Base-by-base conservation (phyloP, 257 asterid genomes). In the Cynanchum wilfordii region DNA sequence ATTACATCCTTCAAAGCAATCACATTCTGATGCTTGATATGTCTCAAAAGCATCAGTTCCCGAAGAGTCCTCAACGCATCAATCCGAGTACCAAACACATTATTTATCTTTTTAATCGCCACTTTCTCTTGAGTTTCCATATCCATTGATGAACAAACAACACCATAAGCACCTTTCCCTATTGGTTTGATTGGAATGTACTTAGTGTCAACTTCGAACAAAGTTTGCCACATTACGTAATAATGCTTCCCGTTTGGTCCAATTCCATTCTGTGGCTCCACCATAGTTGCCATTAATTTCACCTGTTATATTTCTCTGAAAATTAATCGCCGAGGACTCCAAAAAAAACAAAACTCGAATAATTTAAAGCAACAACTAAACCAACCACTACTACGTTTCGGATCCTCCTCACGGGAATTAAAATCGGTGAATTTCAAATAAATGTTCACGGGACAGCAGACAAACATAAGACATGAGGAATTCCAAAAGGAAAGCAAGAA, bases 121-220 rank as follows among this genome's bases (percentile, higher is more conserved):
- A 80, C 87, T 73, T 77, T 83, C 59, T 83, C 85, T 20, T 73
- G 77, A 27, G 85, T 83, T 57, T 83, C 87, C 73, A 77, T 78
- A 66, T 83, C 65, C 10, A 83, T 71, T 15, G 87, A 83, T 15
- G 87, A 83, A 65, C 87, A 83, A 52, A 83, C 87, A 33, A 83
- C 80, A 47, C 87, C 87, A 62, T 80, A 83, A 15, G 87, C 85
- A 22, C 87, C 87, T 72, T 82, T 80, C 3, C 87, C 87, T 10
- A 83, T 76, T 6, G 83, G 83, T 68, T 83, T 83, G 58, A 83
- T 80, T 42, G 87, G 87, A 29, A 83, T 44, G 47, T 83, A 83
- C 60, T 83, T 83, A 8, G 77, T 80, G 25, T 83, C 87, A 45
- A 83, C 78, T 76, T 83, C 87, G 25, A 83, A 83, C 42, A 83